These are phyloP conservation scores for Rhizophlyctis rosea DNA, from an alignment of 192 early-diverging fungal genomes.

Conservation along the genomic window DNA sequence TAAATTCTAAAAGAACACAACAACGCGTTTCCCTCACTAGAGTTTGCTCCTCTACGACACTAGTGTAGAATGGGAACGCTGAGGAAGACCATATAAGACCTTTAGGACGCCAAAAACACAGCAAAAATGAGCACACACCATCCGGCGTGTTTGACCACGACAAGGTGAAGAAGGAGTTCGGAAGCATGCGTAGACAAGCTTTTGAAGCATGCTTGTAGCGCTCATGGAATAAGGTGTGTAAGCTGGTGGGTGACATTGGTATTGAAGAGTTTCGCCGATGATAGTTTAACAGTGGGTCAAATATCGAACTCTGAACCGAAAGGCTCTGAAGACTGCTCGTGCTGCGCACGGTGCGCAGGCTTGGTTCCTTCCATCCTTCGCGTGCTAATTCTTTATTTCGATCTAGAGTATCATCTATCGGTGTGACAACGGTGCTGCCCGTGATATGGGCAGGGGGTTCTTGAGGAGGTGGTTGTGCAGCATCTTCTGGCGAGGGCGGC, in stretches of 20 bases:
- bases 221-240: conserved; percentile 30
- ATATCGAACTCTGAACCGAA: background rate
- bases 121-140: background rate
- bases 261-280: background rate
- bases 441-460: too few relatives aligned
- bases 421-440: too few relatives aligned
- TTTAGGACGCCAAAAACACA: background rate
- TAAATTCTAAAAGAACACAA: too few relatives aligned
- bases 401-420: too few relatives aligned
- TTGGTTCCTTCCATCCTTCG: background rate
- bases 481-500: too few relatives aligned
- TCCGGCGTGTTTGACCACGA: background rate
- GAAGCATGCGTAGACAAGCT: conserved; percentile 8
- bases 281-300: background rate
- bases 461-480: too few relatives aligned
- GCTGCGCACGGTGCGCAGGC: background rate
- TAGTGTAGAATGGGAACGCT: conserved; percentile 8
- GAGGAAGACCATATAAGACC: background rate
- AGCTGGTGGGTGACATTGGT: conserved; percentile 1
- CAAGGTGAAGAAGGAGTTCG: conserved; percentile 22
- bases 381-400: too few relatives aligned
- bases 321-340: background rate
- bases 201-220: conserved; percentile 5
- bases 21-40: background rate
- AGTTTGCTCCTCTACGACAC: conserved; percentile 15